Evolutionary conservation across 805 yeast species (phyloP).

Genomic region (Blastobotrys attinorum): DNA sequence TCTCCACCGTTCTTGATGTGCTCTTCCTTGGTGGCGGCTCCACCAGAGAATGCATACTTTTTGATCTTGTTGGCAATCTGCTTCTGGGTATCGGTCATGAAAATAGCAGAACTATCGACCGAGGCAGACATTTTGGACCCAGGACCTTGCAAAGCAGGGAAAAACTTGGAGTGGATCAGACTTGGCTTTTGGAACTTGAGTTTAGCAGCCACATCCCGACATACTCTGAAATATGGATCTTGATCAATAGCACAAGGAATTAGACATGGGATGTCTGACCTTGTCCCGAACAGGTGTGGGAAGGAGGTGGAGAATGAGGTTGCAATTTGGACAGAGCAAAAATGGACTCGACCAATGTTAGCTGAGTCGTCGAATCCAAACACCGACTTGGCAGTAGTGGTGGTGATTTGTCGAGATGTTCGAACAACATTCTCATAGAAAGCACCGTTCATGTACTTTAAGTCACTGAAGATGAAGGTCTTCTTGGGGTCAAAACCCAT

Average conservation of each 20-base stretch:
- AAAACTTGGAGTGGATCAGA: constrained; percentile 85
- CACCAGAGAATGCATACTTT: constrained; percentile 95
- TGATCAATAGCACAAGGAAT: constrained; percentile 99
- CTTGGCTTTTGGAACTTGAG: constrained; percentile 87
- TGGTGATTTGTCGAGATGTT: constrained; percentile 88
- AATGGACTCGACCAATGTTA: constrained; percentile 89
- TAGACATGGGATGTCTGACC: constrained; percentile 86
- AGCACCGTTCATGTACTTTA: constrained; percentile 86
- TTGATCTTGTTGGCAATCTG: constrained; percentile 91
- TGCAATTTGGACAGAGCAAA: constrained; percentile 93
- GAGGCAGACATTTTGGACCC: constrained; percentile 96
- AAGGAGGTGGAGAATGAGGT: constrained; percentile 93
- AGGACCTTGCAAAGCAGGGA: constrained; percentile 97
- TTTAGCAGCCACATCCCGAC: constrained; percentile 95
- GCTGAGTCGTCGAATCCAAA: constrained; percentile 95
- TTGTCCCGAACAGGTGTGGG: constrained; percentile 84
- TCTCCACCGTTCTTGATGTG: constrained; percentile 88
- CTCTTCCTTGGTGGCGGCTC: constrained; percentile 77
- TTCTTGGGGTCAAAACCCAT: constrained; percentile 92
- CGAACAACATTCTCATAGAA: constrained; percentile 92
- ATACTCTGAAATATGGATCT: constrained; percentile 96
- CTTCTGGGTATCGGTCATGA: constrained; percentile 90
- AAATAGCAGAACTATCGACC: constrained; percentile 82
- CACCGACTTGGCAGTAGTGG: constrained; percentile 94
- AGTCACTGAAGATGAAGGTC: constrained; percentile 90